A percentile compares a stretch with the other conserved stretches of the same genome.
Evolutionary conservation across 2,329 filamentous ascomycete species (phyloP).

Genomic region (Talaromyces sp.): DNA sequence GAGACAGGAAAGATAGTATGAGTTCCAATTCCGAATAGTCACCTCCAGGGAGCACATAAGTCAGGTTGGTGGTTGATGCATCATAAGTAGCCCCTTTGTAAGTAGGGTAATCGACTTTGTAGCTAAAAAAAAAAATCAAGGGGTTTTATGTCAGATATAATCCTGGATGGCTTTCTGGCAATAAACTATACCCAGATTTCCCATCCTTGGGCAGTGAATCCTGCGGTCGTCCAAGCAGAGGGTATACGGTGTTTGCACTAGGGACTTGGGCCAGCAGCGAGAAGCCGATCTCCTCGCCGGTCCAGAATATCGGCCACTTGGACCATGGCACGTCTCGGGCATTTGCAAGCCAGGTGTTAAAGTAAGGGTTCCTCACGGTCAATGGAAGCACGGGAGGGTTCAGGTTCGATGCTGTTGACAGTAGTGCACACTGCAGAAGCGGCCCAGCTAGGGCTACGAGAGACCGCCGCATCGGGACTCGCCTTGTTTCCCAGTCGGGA

Average conservation of each 20-base stretch:
- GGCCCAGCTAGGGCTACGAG: slow-evolving; percentile 27
- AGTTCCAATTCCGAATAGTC: slow-evolving; percentile 43
- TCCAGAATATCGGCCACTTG: slow-evolving; percentile 84
- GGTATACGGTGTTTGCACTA: slow-evolving; percentile 57
- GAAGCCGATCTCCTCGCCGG: slow-evolving; percentile 63
- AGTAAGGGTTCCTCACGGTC: slow-evolving; percentile 71
- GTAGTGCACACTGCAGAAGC: slow-evolving; percentile 38
- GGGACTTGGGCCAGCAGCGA: slow-evolving; percentile 60
- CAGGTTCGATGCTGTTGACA: slow-evolving; percentile 48
- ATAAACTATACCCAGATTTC: slow-evolving; percentile 31
- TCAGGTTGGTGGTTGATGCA: slow-evolving; percentile 66
- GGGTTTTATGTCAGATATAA: neutral
- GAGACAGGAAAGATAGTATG: slow-evolving; percentile 64
- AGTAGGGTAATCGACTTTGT: slow-evolving; percentile 54
- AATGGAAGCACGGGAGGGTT: slow-evolving; percentile 66
- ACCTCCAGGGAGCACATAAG: slow-evolving; percentile 53
- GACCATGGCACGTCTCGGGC: slow-evolving; percentile 73
- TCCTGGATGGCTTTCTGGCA: neutral
- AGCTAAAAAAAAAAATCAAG: slow-evolving; percentile 28
- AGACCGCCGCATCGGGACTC: slow-evolving; percentile 26
- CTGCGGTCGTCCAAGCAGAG: slow-evolving; percentile 61
- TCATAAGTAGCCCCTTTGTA: slow-evolving; percentile 63
- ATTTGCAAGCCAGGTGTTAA: slow-evolving; percentile 70
- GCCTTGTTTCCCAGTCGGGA: slow-evolving; percentile 6
- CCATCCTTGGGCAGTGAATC: slow-evolving; percentile 49